phyloP scores from a whole-genome alignment of 2,329 filamentous ascomycete genomes.

The Xylaria sp. region DNA sequence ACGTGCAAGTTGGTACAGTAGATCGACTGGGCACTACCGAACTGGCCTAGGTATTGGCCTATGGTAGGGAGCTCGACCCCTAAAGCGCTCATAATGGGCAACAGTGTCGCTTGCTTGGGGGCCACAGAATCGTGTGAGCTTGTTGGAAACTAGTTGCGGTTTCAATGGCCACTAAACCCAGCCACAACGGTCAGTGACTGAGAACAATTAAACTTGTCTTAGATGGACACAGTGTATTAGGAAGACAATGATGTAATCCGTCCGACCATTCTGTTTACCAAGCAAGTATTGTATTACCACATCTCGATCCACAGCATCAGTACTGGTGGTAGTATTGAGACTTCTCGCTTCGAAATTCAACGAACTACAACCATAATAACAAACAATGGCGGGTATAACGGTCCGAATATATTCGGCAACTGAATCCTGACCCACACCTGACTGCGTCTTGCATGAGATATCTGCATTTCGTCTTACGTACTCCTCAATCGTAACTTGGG shows the following conservation, averaged over 20 bases:
- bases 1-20: constrained; percentile 1
- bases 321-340: neutral
- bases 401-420: constrained; percentile 11
- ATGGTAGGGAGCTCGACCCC: neutral
- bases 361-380: constrained; percentile 5
- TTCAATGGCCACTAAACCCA: neutral
- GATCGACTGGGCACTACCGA: constrained; percentile 13
- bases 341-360: constrained; percentile 8
- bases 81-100: neutral
- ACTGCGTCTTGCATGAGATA: constrained; percentile 14
- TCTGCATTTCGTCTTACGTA: constrained; percentile 14
- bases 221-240: constrained; percentile 9
- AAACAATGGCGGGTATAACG: constrained; percentile 3
- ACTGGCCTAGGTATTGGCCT: neutral
- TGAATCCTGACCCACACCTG: neutral
- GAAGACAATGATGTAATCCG: constrained; percentile 1
- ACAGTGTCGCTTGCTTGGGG: neutral
- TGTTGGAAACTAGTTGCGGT: neutral
- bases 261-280: neutral
- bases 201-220: constrained; percentile 4
- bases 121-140: neutral
- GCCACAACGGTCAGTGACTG: neutral
- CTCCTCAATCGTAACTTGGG: constrained; percentile 8
- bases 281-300: constrained; percentile 6
- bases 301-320: neutral